Base-by-base conservation (phyloP, 345 rosid genomes). In the Cardiospermum halicacabum region DNA sequence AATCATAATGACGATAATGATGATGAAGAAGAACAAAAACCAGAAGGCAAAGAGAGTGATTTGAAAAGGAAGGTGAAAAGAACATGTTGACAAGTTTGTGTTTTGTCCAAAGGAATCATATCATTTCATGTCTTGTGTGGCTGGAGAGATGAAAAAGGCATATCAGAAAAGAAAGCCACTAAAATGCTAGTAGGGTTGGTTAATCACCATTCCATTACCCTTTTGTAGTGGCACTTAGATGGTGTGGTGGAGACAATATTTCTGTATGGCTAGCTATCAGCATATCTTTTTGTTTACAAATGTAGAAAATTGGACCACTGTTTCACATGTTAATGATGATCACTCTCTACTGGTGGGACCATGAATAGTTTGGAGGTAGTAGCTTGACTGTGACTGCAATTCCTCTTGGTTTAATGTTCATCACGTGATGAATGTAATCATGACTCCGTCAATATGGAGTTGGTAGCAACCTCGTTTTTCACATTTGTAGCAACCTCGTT, bases 1-100 rank as follows among this genome's bases (percentile, higher is more conserved):
- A 25, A 21, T 53, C 48, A 51, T 49, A 13, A 65, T 65, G 51
- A 53, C n/a, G n/a, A 58, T n/a, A 7, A 37, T n/a, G 59, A 36
- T 36, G 58, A n/a, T 16, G 24, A 21, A 3, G 3, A 32, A 50
- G 19, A n/a, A 4, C 8, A 47, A 47, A 0, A n/a, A 5, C 16
- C 7, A n/a, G 18, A 5, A 7, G 51, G n/a, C 18, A 16, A 18
- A 11, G 19, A 47, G 51, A n/a, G 51, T 47, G 24, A 7, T 18
- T n/a, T 8, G 24, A 47, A 47, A 47, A 47, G 8, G 24, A 0
- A 5, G 0, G 51, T 18, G 50, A 47, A 45, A 4, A 18, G 15
- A 18, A 28, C 53, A 60, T n/a, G 34, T 26, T 21, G 21, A n/a
- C 32, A 40, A 59, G 47, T 24, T 15, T 18, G 19, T 13, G 21